Evolutionary conservation across 257 asterid species (phyloP).

Genomic region (Haberlea rhodopensis): DNA sequence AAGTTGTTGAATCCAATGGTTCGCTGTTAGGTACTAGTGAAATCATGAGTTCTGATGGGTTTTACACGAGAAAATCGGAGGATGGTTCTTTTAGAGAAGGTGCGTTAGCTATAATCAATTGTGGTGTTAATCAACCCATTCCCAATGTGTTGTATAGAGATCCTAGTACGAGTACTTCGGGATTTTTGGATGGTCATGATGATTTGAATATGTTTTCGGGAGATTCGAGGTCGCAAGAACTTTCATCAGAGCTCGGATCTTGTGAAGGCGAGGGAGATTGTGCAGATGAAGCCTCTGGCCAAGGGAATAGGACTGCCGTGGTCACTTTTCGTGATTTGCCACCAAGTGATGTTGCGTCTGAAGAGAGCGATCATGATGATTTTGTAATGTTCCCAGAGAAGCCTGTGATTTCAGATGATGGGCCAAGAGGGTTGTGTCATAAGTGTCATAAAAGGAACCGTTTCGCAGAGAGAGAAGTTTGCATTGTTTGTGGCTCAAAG

Average conservation of each 20-base stretch:
- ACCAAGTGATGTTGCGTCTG: constrained; percentile 30
- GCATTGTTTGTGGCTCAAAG: constrained; percentile 79
- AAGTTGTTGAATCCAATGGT: constrained; percentile 14
- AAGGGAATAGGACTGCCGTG: constrained; percentile 32
- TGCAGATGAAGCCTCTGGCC: constrained; percentile 34
- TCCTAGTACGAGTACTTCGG: constrained; percentile 65
- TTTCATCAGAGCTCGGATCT: constrained; percentile 30
- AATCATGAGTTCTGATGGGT: constrained; percentile 22
- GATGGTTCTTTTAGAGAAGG: constrained; percentile 18
- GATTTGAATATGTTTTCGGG: constrained; percentile 40
- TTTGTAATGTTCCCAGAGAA: constrained; percentile 27
- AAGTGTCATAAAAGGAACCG: constrained; percentile 54
- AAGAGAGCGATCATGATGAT: constrained; percentile 37
- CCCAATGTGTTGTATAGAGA: constrained; percentile 32
- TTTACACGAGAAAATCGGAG: constrained; percentile 22
- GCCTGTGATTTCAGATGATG: constrained; percentile 40
- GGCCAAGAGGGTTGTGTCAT: constrained; percentile 59
- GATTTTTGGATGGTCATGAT: constrained; percentile 50
- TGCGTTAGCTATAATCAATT: no score
- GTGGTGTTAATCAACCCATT: constrained; percentile 19
- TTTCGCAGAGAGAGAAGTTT: constrained; percentile 58
- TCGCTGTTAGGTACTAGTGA: constrained; percentile 17
- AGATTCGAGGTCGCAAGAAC: constrained; percentile 40
- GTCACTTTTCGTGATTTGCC: constrained; percentile 49
- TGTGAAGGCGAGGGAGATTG: constrained; percentile 31